phyloP scores from a whole-genome alignment of 2,329 filamentous ascomycete genomes.

The Paecilomyces dactylethromorphus region DNA sequence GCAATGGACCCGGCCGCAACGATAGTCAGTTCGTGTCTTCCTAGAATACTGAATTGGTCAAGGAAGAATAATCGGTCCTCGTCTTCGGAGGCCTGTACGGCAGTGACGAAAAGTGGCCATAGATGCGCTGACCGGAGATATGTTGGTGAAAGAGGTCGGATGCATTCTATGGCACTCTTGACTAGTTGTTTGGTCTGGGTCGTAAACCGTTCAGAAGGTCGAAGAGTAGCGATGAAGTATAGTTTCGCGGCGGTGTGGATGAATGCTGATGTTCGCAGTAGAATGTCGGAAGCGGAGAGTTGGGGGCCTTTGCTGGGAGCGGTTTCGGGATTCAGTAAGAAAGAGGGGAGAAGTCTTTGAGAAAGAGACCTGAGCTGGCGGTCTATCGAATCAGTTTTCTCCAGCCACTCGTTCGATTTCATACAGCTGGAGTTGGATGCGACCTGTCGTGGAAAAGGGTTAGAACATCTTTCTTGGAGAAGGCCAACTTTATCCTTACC shows the following conservation, averaged over 20 bases:
- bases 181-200: constrained; percentile 3
- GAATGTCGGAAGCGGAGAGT: constrained; percentile 2
- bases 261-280: constrained; percentile 7
- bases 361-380: constrained; percentile 5
- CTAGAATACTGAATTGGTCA: constrained; percentile 3
- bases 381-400: neutral
- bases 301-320: neutral
- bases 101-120: constrained; percentile 9
- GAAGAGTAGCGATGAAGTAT: constrained; percentile 9
- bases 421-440: neutral
- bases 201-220: constrained; percentile 2
- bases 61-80: constrained; percentile 8
- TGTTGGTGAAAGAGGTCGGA: constrained; percentile 4
- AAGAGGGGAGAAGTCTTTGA: constrained; percentile 4
- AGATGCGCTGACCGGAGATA: constrained; percentile 8
- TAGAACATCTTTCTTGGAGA: no score
- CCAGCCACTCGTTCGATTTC: neutral
- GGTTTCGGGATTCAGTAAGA: neutral
- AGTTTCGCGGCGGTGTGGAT: constrained; percentile 6
- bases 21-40: neutral
- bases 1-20: constrained; percentile 6
- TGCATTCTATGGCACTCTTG: constrained; percentile 5
- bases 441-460: neutral
- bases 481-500: constrained; percentile 1
- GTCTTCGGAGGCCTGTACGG: constrained; percentile 6